Evolutionary conservation across 148 eudicot genomes (phyloP).

Genomic region (Spergularia marina): DNA sequence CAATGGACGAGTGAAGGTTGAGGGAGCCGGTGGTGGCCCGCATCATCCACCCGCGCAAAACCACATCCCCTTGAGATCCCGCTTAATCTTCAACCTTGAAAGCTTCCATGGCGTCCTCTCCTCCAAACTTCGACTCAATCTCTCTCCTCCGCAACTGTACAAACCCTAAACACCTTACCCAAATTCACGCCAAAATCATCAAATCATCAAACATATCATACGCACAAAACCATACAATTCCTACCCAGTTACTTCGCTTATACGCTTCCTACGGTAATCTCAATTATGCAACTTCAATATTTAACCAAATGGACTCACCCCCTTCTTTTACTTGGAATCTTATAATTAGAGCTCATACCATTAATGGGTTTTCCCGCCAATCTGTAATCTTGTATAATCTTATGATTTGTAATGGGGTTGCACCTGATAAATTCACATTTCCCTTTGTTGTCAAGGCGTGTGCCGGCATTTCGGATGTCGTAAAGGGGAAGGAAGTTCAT

Average conservation of each 20-base stretch:
- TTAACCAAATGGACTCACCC: constrained; percentile 37
- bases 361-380: constrained; percentile 26
- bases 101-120: constrained; percentile 30
- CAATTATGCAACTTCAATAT: constrained; percentile 39
- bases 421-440: constrained; percentile 63
- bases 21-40: background rate
- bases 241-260: constrained; percentile 34
- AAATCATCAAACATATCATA: constrained; percentile 30
- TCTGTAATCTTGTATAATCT: constrained; percentile 41
- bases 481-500: constrained; percentile 55
- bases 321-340: constrained; percentile 52
- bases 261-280: constrained; percentile 42
- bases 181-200: constrained; percentile 54
- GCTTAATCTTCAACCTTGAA: background rate
- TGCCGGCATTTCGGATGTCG: constrained; percentile 17
- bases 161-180: constrained; percentile 41
- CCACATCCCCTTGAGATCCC: background rate
- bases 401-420: constrained; percentile 42
- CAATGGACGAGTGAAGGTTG: background rate
- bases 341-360: constrained; percentile 43
- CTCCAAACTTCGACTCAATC: constrained; percentile 29
- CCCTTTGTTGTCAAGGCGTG: constrained; percentile 65
- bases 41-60: constrained; percentile 15
- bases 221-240: constrained; percentile 21
- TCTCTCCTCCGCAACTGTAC: constrained; percentile 42